Conservation (phyloP, 1,284 basidiomycete genomes). For the Austroboletus niveus region DNA sequence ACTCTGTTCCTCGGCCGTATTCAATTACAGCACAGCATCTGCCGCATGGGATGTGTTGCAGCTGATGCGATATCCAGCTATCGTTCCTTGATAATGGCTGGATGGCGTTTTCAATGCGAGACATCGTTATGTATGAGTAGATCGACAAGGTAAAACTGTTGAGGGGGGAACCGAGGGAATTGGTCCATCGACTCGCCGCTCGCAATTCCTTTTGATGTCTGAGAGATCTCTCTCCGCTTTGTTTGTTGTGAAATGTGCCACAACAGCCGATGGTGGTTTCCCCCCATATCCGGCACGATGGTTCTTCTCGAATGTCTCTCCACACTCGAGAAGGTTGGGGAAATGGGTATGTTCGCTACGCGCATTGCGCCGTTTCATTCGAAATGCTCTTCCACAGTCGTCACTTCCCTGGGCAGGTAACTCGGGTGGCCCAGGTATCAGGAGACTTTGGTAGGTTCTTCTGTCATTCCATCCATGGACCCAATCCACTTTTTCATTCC, state of each 20-base stretch:
- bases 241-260: conserved; percentile 35
- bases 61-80: conserved; percentile 9
- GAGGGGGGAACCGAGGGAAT: conserved; percentile 2
- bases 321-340: conserved; percentile 20
- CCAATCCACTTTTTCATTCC: conserved; percentile 22
- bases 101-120: conserved; percentile 11
- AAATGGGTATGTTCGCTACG: conserved; percentile 26
- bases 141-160: conserved; percentile 13
- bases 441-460: conserved; percentile 10
- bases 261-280: conserved; percentile 19
- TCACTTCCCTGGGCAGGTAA: conserved; percentile 16
- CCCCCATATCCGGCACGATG: conserved; percentile 17
- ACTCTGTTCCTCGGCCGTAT: conserved; percentile 27
- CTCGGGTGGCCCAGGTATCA: conserved; percentile 5
- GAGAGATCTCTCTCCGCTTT: conserved; percentile 20
- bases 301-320: conserved; percentile 20
- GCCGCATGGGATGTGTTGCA: conserved; percentile 25
- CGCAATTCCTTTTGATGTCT: conserved; percentile 25
- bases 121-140: conserved; percentile 16
- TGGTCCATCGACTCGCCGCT: conserved; percentile 4
- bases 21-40: conserved; percentile 26
- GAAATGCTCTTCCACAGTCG: conserved; percentile 12
- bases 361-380: conserved; percentile 26
- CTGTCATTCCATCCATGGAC: conserved; percentile 13
- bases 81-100: conserved; percentile 8